Conservation (phyloP, 139 green algal genomes). For the Chlorella sp. region DNA sequence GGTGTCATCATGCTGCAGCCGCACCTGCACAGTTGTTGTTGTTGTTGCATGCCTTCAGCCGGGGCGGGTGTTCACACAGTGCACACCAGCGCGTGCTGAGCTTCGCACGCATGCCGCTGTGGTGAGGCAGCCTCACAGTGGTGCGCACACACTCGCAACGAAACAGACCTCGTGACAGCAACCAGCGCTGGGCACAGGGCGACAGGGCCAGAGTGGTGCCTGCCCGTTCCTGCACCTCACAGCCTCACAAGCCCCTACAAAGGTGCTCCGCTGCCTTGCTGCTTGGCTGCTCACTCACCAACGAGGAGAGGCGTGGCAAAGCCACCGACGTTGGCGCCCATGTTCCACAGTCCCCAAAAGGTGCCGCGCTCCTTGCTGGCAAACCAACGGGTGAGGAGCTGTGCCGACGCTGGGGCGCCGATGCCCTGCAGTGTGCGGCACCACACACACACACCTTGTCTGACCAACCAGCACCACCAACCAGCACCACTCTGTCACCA, state of each 20-base stretch:
- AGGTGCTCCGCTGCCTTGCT: not conserved
- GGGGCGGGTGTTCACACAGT: too few relatives aligned
- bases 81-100: too few relatives aligned
- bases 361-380: slow-evolving; percentile 76
- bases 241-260: not conserved
- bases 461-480: too few relatives aligned
- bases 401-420: slow-evolving; percentile 80
- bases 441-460: too few relatives aligned
- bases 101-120: too few relatives aligned
- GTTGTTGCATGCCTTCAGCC: too few relatives aligned
- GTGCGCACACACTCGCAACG: too few relatives aligned
- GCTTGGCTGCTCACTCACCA: slow-evolving; percentile 21
- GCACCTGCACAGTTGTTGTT: too few relatives aligned
- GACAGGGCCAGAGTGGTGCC: not conserved
- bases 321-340: slow-evolving; percentile 86
- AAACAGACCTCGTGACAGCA: too few relatives aligned
- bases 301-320: slow-evolving; percentile 85
- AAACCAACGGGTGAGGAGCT: slow-evolving; percentile 91
- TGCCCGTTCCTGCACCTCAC: not conserved
- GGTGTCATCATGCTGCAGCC: too few relatives aligned
- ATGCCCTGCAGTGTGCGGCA: slow-evolving; percentile 37
- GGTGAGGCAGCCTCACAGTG: too few relatives aligned
- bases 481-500: too few relatives aligned
- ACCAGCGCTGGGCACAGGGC: not conserved
- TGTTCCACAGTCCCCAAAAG: slow-evolving; percentile 78